Evolutionary conservation across 129 eudicot genomes (phyloP), one percentile per base, ranked within the genome.

Genomic region (Silybum marianum): DNA sequence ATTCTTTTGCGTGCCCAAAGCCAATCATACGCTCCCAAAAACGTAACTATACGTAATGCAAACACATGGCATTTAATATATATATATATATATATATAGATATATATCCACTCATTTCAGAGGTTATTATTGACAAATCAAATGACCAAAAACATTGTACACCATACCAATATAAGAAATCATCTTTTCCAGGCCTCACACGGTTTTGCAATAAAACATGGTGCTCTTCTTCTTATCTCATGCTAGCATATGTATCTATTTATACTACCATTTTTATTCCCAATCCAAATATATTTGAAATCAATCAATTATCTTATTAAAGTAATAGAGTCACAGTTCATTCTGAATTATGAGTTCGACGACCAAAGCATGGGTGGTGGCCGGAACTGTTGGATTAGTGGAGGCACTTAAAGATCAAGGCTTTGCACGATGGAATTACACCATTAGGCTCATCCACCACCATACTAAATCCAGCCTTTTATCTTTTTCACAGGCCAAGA

Each of bases 401-500:
- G 84, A 81, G 48, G 80, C 80, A 19, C 74, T 81, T 3, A 81
- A 81, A 74, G 80, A 81, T 26, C 80, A 81, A 66, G 74, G 84
- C 13, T 73, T 60, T 24, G 73, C 79, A 19, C 51, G 75, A 73
- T 81, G 80, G 84, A 81, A 65, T 48, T 25, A 73, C 84, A 25
- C 80, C 68, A 39, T 73, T 24, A 62, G 84, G 19, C 13, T 72
- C 73, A 42, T 74, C 80, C 46, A 81, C 80, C 73, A 63, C 73
- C 79, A 72, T 46, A 34, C 39, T 77, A 90, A 87, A 67, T 65
- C 69, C 67, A 81, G 81, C 26, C 83, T 86, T 82, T 76, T 80
- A 26, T 74, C 88, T n/a, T 71, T 70, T 4, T 66, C 83, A 21
- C 87, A 81, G 38, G 19, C 87, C 69, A 72, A 66, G 36, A 66